Evolutionary conservation across 2,329 filamentous ascomycete species (phyloP).

Genomic region (Pezizomycotina sp.): DNA sequence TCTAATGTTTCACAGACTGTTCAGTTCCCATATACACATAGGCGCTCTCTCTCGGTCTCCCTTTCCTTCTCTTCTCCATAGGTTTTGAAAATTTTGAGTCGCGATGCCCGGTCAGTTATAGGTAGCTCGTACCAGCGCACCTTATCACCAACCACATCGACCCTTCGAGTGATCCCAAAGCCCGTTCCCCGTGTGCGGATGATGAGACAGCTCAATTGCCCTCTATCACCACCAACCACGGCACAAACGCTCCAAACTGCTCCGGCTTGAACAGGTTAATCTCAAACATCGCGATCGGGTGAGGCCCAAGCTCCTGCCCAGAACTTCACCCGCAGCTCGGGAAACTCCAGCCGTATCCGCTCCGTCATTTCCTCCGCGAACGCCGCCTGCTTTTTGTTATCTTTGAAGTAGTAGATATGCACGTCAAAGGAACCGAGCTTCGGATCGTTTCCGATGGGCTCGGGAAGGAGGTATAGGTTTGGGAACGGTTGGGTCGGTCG

Average conservation of each 20-base stretch:
- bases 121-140: too few species aligned
- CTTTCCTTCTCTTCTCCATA: too few species aligned
- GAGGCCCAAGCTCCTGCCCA: constrained; percentile 70
- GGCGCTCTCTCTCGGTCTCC: too few species aligned
- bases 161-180: constrained; percentile 46
- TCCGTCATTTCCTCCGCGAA: constrained; percentile 60
- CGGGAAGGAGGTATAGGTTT: constrained; percentile 54
- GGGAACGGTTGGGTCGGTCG: constrained; percentile 43
- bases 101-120: too few species aligned
- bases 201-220: constrained; percentile 66
- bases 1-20: too few species aligned
- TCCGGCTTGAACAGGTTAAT: constrained; percentile 75
- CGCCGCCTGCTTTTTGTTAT: too few species aligned
- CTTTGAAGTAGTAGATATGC: constrained; percentile 65
- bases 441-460: constrained; percentile 47
- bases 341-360: constrained; percentile 65
- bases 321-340: constrained; percentile 59
- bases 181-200: constrained; percentile 61
- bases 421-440: constrained; percentile 70
- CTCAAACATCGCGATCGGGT: constrained; percentile 78
- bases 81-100: too few species aligned
- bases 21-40: too few species aligned
- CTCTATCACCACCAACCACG: constrained; percentile 67
- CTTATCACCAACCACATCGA: constrained; percentile 64
- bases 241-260: constrained; percentile 75